A percentile compares a stretch with the other conserved stretches of the same genome.
Conservation (phyloP, 148 eudicot genomes). For the Bassia scoparia region DNA sequence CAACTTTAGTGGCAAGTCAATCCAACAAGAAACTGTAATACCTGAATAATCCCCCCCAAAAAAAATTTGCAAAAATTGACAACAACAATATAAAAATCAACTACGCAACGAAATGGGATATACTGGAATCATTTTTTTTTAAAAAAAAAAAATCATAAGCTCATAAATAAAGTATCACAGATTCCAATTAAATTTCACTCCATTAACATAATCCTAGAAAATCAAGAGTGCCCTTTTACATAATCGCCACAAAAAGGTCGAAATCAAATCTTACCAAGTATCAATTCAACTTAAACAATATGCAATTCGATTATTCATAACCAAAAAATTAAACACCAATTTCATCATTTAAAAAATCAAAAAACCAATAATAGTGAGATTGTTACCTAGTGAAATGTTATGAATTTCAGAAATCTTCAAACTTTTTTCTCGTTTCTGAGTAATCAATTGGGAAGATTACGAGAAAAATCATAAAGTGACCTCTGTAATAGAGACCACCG, state of each 20-base stretch:
- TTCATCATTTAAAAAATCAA: neutral
- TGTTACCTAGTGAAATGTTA: neutral
- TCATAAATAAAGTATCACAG: neutral
- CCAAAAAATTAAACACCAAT: neutral
- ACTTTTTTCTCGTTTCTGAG: neutral
- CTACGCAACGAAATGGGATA: neutral
- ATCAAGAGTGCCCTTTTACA: neutral
- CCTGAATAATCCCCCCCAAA: neutral
- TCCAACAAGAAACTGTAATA: neutral
- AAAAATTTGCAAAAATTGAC: neutral
- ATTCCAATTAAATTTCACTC: conserved; percentile 3
- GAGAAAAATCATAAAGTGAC: neutral
- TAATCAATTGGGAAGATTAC: conserved; percentile 8
- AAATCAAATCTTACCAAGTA: conserved; percentile 9
- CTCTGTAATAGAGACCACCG: conserved; percentile 16
- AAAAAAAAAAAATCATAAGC: conserved; percentile 1
- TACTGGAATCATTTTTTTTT: neutral
- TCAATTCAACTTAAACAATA: neutral
- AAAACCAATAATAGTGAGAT: neutral
- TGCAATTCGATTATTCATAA: neutral
- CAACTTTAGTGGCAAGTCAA: neutral
- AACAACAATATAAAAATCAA: neutral
- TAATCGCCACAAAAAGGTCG: conserved; percentile 2
- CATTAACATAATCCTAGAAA: conserved; percentile 1
- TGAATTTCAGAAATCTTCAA: neutral